Evolutionary conservation across 306 rosid species (phyloP), one percentile per base, ranked within the genome.

Genomic region (Prunus mongolica): DNA sequence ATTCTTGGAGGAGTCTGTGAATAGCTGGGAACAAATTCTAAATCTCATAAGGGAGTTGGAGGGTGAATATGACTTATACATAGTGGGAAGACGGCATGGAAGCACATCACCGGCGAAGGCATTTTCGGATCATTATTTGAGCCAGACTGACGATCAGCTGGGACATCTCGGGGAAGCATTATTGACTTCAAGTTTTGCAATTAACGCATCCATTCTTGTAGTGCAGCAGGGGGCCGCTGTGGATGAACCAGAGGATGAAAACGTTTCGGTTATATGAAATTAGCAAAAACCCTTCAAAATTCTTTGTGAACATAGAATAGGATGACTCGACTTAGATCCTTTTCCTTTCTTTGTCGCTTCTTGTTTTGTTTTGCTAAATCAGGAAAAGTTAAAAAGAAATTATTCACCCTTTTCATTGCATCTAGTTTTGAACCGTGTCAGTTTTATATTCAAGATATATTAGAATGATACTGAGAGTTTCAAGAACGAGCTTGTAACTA

Each of bases 11-110:
- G 68, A 46, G 54, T 27, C 50, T 24, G 81, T 57, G 12, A 79
- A 75, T 34, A 86, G 80, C 25, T 82, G 85, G 49, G 85, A 83
- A 25, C 87, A 86, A 55, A 84, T 77, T 13, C 45, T 83, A 6
- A 71, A 28, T 12, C 13, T 75, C 0, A 46, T 83, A 25, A 80
- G 81, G 74, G 20, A 57, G 34, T 12, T 71, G 81, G 80, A 86
- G 11, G 27, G 55, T 1, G 63, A 65, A 13, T 86, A 74, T 16
- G 78, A 67, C 16, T 27, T 83, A 13, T 86, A 70, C 69, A 54
- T 86, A 11, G 79, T 83, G 3, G 87, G 89, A 61, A 74, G 75
- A 51, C 67, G 85, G 12, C 56, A 49, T 67, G 85, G 87, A 24
- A 76, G 28, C 24, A 24, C 25, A 55, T 78, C 87, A 1, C 67